A percentile compares a stretch with the other conserved stretches of the same genome.
Conservation (phyloP, 805 yeast genomes). For the Zygoascus bituminiphila region DNA sequence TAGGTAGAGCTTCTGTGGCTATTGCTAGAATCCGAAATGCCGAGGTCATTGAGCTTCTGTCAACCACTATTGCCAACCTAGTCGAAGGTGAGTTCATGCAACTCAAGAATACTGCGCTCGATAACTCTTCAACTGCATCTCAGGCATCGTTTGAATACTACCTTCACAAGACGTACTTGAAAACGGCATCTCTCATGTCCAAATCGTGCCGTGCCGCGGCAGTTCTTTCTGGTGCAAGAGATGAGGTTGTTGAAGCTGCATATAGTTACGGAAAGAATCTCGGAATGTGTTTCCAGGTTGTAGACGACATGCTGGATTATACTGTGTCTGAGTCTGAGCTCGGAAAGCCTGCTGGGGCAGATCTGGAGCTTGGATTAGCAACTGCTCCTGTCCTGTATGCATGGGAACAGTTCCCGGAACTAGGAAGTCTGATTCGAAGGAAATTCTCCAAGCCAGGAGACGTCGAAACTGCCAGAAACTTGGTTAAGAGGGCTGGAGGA, state of each 20-base stretch:
- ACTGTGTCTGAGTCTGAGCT: slow-evolving; percentile 76
- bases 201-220: slow-evolving; percentile 92
- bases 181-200: slow-evolving; percentile 90
- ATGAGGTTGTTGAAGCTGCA: slow-evolving; percentile 68
- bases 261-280: slow-evolving; percentile 88
- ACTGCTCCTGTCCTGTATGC: slow-evolving; percentile 95
- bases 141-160: slow-evolving; percentile 83
- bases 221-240: slow-evolving; percentile 77
- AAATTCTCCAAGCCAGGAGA: slow-evolving; percentile 79
- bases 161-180: slow-evolving; percentile 87
- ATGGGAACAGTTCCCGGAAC: slow-evolving; percentile 78
- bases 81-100: slow-evolving; percentile 99
- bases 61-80: slow-evolving; percentile 91
- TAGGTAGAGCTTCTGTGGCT: slow-evolving; percentile 95
- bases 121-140: slow-evolving; percentile 41
- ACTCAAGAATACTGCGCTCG: slow-evolving; percentile 79
- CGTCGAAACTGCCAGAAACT: slow-evolving; percentile 67
- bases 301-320: slow-evolving; percentile 93
- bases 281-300: slow-evolving; percentile 92
- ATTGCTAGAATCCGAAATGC: slow-evolving; percentile 88
- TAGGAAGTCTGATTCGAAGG: slow-evolving; percentile 76
- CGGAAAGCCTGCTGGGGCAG: slow-evolving; percentile 97
- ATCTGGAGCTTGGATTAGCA: slow-evolving; percentile 85
- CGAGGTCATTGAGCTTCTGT: slow-evolving; percentile 93
- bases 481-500: slow-evolving; percentile 66